Conservation (phyloP, 1,284 basidiomycete species). For the Trichosporon sp. region DNA sequence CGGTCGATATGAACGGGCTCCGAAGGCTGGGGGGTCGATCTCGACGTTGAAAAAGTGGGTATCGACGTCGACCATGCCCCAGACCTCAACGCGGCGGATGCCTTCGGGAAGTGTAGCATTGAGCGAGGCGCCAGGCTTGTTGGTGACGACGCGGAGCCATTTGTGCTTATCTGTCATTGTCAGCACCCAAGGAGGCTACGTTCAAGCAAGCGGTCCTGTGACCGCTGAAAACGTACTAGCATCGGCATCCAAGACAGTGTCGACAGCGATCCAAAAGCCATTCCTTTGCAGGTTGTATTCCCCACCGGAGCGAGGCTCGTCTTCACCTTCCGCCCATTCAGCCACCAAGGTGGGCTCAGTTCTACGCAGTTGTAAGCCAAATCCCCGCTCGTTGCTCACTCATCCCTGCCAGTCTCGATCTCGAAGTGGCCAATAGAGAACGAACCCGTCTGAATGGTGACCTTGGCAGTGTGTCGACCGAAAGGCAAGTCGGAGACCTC, state of each 20-base stretch:
- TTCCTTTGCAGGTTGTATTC: too few relatives aligned
- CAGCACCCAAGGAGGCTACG: background rate
- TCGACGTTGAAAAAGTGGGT: background rate
- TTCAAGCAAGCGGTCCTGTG: too few relatives aligned
- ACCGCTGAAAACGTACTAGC: too few relatives aligned
- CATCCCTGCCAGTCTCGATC: background rate
- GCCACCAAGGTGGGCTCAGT: background rate
- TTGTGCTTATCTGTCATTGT: background rate
- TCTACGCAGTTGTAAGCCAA: background rate
- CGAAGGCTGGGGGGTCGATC: background rate
- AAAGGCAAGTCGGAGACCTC: background rate
- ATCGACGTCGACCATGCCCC: background rate
- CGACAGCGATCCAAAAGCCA: too few relatives aligned
- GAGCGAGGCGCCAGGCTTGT: background rate
- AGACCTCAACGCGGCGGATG: background rate
- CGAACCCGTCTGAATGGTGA: background rate
- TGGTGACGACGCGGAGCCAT: background rate
- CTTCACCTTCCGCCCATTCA: too few relatives aligned
- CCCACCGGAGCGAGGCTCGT: too few relatives aligned
- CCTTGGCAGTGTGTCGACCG: background rate
- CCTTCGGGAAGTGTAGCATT: background rate
- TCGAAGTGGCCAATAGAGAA: background rate
- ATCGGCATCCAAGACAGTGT: too few relatives aligned
- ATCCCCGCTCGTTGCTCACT: background rate
- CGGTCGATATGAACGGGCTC: background rate